phyloP scores from a whole-genome alignment of 2,329 filamentous ascomycete species.

The Lachnellula arida region DNA sequence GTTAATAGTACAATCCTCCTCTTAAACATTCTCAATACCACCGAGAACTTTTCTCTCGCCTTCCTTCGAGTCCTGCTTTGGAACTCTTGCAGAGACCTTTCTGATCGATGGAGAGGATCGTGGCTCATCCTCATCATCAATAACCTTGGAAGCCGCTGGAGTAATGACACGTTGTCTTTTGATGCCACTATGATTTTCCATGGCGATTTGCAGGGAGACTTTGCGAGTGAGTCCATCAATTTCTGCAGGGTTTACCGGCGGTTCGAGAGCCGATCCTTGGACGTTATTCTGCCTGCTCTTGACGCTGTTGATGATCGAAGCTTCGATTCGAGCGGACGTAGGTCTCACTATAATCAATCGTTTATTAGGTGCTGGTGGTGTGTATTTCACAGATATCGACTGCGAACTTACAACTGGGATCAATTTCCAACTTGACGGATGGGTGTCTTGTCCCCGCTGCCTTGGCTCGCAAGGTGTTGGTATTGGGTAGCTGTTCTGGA shows the following conservation, averaged over 20 bases:
- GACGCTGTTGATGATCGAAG: conserved; percentile 7
- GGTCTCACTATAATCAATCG: background rate
- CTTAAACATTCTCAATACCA: conserved; percentile 24
- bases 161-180: conserved; percentile 47
- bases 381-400: background rate
- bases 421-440: background rate
- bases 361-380: background rate
- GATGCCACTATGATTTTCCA: conserved; percentile 18
- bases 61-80: conserved; percentile 16
- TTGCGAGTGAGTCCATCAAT: conserved; percentile 16
- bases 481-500: background rate
- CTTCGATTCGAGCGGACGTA: background rate
- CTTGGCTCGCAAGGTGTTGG: background rate
- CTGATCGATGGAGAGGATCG: conserved; percentile 27
- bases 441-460: background rate
- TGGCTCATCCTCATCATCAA: conserved; percentile 46
- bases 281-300: conserved; percentile 27
- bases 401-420: background rate
- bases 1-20: background rate
- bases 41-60: conserved; percentile 18
- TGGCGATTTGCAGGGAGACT: conserved; percentile 5
- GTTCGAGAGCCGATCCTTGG: conserved; percentile 12
- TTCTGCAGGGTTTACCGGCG: background rate
- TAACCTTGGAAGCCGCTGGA: conserved; percentile 40
- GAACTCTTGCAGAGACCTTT: conserved; percentile 20